phyloP scores from a whole-genome alignment of 352 stramenopile species.

The Aphanomyces astaci region DNA sequence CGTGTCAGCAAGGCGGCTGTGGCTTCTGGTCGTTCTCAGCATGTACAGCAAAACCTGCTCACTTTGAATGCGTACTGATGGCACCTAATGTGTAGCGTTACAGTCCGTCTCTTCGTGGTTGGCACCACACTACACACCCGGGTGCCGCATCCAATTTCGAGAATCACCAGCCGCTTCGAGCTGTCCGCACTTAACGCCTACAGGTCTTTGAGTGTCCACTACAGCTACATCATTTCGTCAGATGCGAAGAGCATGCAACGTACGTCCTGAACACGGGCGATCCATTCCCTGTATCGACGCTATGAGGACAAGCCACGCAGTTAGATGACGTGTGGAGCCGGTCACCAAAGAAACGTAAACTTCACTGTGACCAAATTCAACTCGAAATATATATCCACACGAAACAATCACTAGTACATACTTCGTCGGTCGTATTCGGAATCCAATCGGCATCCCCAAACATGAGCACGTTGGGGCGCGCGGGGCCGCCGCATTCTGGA shows the following conservation, averaged over 20 bases:
- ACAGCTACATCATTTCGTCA: neutral
- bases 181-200: conserved; percentile 65
- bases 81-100: too few species aligned
- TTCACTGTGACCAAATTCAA: too few species aligned
- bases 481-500: conserved; percentile 43
- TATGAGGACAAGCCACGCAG: conserved; percentile 5
- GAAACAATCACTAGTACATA: conserved; percentile 20
- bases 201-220: neutral
- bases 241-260: neutral
- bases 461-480: conserved; percentile 86
- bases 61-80: conserved; percentile 68
- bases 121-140: conserved; percentile 41
- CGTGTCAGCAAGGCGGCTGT: neutral
- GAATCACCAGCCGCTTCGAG: conserved; percentile 50
- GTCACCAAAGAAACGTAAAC: too few species aligned
- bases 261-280: conserved; percentile 51
- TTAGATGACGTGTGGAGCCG: too few species aligned
- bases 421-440: conserved; percentile 57
- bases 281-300: conserved; percentile 65
- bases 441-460: conserved; percentile 85
- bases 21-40: conserved; percentile 27
- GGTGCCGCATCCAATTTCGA: conserved; percentile 78
- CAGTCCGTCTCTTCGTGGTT: too few species aligned
- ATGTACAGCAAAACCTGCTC: conserved; percentile 72
- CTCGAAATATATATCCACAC: too few species aligned